phyloP scores from a whole-genome alignment of 140 eudicot species.

The Erigeron philadelphicus region DNA sequence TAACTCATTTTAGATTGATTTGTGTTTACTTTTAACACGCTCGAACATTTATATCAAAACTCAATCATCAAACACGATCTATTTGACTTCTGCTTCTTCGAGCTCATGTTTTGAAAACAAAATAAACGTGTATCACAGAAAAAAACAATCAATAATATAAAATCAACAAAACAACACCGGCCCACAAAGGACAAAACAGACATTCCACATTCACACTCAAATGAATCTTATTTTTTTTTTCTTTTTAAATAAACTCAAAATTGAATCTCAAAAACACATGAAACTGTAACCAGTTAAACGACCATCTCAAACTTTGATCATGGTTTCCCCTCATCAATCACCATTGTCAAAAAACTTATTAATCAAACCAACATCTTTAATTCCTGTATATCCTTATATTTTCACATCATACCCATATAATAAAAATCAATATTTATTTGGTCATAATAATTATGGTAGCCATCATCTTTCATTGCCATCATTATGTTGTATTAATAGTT shows the following conservation, averaged over 20 bases:
- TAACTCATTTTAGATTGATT: too few species aligned
- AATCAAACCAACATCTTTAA: constrained; percentile 26
- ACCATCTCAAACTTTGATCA: constrained; percentile 26
- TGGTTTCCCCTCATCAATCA: constrained; percentile 36
- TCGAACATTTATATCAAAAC: neutral
- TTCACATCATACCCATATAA: constrained; percentile 17
- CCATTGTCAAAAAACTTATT: constrained; percentile 18
- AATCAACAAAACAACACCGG: too few species aligned
- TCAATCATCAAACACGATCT: neutral
- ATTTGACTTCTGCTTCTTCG: neutral
- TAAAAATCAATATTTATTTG: constrained; percentile 2
- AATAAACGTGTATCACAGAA: constrained; percentile 18
- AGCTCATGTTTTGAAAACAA: neutral
- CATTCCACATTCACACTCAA: too few species aligned
- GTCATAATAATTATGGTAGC: constrained; percentile 16
- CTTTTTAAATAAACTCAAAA: too few species aligned
- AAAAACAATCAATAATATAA: neutral
- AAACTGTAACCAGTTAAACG: neutral
- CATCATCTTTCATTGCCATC: constrained; percentile 4
- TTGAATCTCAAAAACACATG: neutral
- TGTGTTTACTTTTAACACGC: too few species aligned
- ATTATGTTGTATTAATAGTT: constrained; percentile 17
- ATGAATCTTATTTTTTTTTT: too few species aligned
- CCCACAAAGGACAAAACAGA: too few species aligned
- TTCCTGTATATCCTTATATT: constrained; percentile 23